Percentiles rank a stretch among this genome's conserved stretches.
These are phyloP conservation scores for Fistulinella cinereoalba DNA, from an alignment of 1,284 basidiomycete genomes.

Conservation along the genomic window DNA sequence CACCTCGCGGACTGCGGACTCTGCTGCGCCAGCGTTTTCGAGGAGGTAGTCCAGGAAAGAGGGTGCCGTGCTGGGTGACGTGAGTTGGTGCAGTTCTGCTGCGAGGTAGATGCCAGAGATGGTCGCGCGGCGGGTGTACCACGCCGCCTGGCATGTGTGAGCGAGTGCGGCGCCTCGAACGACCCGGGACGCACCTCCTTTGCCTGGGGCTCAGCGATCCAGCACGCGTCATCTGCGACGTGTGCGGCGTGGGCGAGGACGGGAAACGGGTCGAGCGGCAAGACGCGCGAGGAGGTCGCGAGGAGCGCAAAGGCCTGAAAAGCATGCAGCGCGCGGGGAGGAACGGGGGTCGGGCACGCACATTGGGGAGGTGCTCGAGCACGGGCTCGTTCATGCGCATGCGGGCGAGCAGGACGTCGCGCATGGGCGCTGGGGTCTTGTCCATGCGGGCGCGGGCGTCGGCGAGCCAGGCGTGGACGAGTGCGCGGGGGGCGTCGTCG, in stretches of 20 bases:
- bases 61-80: slow-evolving; percentile 61
- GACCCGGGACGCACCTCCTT: slow-evolving; percentile 46
- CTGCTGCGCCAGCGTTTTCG: slow-evolving; percentile 42
- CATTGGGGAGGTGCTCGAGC: slow-evolving; percentile 61
- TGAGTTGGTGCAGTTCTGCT: slow-evolving; percentile 72
- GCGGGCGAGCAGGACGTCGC: slow-evolving; percentile 50
- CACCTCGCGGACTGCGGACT: slow-evolving; percentile 47
- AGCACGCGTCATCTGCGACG: slow-evolving; percentile 69
- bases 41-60: slow-evolving; percentile 65
- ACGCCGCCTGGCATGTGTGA: slow-evolving; percentile 46
- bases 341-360: slow-evolving; percentile 27
- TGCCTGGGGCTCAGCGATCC: slow-evolving; percentile 47
- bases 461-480: slow-evolving; percentile 70
- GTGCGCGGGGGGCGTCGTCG: slow-evolving; percentile 55
- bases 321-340: not conserved
- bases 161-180: slow-evolving; percentile 1
- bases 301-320: slow-evolving; percentile 65
- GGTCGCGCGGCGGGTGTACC: slow-evolving; percentile 64
- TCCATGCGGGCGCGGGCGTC: slow-evolving; percentile 58
- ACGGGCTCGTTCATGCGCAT: slow-evolving; percentile 64
- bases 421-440: slow-evolving; percentile 31
- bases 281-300: slow-evolving; percentile 47
- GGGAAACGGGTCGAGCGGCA: slow-evolving; percentile 56
- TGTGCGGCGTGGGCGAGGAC: slow-evolving; percentile 54
- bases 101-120: slow-evolving; percentile 64